phyloP scores from a whole-genome alignment of 805 yeast species.

The Wickerhamomyces tratensis region DNA sequence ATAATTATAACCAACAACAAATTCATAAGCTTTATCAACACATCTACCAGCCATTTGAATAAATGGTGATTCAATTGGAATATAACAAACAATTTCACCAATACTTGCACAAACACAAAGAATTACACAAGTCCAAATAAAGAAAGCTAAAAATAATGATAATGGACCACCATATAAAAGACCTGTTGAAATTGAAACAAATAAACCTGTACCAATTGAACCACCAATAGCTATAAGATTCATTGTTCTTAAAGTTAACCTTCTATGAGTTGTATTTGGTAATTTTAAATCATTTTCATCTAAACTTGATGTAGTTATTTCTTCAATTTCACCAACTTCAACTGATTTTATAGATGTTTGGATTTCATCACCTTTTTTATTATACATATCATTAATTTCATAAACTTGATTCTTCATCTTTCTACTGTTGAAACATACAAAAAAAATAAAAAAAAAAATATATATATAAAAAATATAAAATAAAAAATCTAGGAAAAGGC shows the following conservation, averaged over 20 bases:
- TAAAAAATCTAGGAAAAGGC: too few relatives aligned
- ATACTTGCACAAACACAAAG: slow-evolving; percentile 50
- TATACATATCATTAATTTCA: too few relatives aligned
- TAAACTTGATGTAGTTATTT: too few relatives aligned
- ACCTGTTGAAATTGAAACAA: slow-evolving; percentile 51
- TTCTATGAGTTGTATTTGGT: slow-evolving; percentile 20
- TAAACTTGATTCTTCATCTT: too few relatives aligned
- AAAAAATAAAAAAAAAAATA: too few relatives aligned
- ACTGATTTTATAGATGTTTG: too few relatives aligned
- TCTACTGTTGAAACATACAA: too few relatives aligned
- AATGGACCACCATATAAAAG: slow-evolving; percentile 48
- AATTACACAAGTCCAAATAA: slow-evolving; percentile 56
- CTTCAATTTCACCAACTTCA: too few relatives aligned
- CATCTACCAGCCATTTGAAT: slow-evolving; percentile 54
- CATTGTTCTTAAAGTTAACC: slow-evolving; percentile 39
- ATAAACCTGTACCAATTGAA: slow-evolving; percentile 57
- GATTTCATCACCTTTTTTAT: too few relatives aligned
- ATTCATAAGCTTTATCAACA: slow-evolving; percentile 58
- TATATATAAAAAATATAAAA: too few relatives aligned
- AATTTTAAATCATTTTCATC: too few relatives aligned
- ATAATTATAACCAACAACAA: slow-evolving; percentile 60
- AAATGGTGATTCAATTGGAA: slow-evolving; percentile 56
- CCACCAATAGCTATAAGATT: slow-evolving; percentile 63
- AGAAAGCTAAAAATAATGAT: slow-evolving; percentile 44
- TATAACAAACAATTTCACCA: slow-evolving; percentile 55